Evolutionary conservation across 2,329 filamentous ascomycete species (phyloP), one percentile per base, ranked within the genome.

Genomic region (Rutstroemia sp.): DNA sequence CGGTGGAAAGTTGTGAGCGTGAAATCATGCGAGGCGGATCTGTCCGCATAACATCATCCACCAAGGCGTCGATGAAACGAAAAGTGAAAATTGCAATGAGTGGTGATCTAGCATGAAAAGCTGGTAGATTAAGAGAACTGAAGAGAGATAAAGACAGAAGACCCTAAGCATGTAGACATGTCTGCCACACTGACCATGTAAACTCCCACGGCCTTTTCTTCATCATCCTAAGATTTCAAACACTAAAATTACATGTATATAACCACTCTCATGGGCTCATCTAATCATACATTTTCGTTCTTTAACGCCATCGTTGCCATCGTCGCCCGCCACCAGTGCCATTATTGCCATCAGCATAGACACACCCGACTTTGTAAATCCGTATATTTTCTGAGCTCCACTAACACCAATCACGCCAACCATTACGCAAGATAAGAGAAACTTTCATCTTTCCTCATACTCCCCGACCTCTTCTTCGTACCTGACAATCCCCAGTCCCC

Each of bases 381-480:
- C 27, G 21, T 4, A 21, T 12, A 16, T 16, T n/a, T 5, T 51
- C n/a, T 17, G 5, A 17, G 7, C 12, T 5, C 14, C 21, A 42
- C 21, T 2, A 25, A 19, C 17, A 19, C n/a, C 27, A 2, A 8
- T 6, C 1, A 7, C 7, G 7, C 17, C 4, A 23, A 34, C n/a
- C 8, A 9, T 44, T 30, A 55, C 23, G 53, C 53, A 50, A 55
- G 47, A 25, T 25, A 55, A 3, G 53, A 55, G 16, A 55, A 55
- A 12, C 46, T 57, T 21, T 65, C 60, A 30, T 65, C 62, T n/a
- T 67, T 68, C 55, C 63, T 65, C 39, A 68, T 49, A 52, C 65
- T 68, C 42, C 65, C 68, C 4, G 63, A 47, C 45, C 59, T 67
- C 58, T 63, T 67, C 50, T 67, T 68, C 25, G 58, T 57, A 9